Base-by-base conservation (phyloP, 2,329 filamentous ascomycete genomes). In the Aspergillus melleus region DNA sequence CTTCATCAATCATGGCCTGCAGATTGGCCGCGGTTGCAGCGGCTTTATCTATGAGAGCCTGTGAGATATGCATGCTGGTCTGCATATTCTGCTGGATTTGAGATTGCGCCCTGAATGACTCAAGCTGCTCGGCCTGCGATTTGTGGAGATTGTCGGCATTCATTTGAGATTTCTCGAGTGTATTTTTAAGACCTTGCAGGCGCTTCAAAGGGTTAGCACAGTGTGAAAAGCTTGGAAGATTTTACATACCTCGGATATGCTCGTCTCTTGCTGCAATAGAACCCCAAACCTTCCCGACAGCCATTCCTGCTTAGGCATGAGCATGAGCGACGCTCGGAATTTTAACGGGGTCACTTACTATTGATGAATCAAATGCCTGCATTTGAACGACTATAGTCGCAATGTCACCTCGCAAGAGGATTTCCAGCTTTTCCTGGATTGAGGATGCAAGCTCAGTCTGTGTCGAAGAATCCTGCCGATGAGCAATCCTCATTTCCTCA, bases 71-170 rank as follows among this genome's bases (percentile, higher is more conserved):
- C 10, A 70, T 62, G 22, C 69, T 68, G 1, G 52, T 62, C 42
- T 70, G 63, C 5, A 76, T 52, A 9, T 62, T 63, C 36, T 74
- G 64, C 50, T 75, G 73, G 2, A 68, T 52, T 36, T 61, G 61
- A 4, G 64, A 66, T 11, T 75, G 72, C 14, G 66, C 65, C 24
- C 64, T 52, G 1, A 74, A 55, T 0, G 67, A 59, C 55, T 76
- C 66, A 8, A 70, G 69, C 51, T 80, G 76, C 24, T 69, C 61
- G n/a, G 61, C 26, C 42, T 80, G 77, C 6, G 67, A 62, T 55
- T 67, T 65, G 22, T 72, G 72, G 11, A 80, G 57, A 16, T 66
- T 60, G 26, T 68, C 64, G 3, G 76, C 72, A 57, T 65, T 75
- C 1, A 51, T 22, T 56, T 76, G 70, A 6, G 77, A 74, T 16